Percentiles rank a stretch among this genome's conserved stretches.
Conservation (phyloP, 176 grass and related monocot species). For the Aegilops bicornis region DNA sequence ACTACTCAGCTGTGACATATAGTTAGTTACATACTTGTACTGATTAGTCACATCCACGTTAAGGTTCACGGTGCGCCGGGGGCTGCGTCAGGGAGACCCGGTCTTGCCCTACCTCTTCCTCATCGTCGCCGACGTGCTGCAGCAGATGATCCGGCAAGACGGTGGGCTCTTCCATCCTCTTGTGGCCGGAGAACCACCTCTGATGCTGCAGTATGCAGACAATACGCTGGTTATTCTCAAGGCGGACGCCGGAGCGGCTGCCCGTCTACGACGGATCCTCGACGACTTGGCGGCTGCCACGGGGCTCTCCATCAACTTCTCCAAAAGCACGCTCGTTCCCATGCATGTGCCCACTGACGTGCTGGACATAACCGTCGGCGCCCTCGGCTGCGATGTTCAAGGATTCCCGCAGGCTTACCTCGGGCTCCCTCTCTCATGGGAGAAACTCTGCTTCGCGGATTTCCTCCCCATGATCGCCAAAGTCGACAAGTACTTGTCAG, state of each 20-base stretch:
- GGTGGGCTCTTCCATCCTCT: not conserved
- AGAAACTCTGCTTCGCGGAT: no score
- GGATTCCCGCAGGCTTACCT: no score
- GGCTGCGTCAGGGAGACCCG: not conserved
- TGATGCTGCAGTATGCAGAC: not conserved
- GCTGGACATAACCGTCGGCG: no score
- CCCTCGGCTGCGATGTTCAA: no score
- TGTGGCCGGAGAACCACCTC: fast-evolving
- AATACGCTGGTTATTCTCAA: not conserved
- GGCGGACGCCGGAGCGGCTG: not conserved
- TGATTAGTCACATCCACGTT: no score
- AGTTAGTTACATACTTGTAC: no score
- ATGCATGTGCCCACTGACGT: no score
- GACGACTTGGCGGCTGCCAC: not conserved
- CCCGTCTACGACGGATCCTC: not conserved
- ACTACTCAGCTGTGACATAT: no score
- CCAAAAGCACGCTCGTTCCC: no score
- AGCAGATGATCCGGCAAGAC: not conserved
- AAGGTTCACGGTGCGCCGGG: not conserved
- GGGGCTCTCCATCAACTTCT: not conserved
- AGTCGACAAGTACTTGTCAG: no score
- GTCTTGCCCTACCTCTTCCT: not conserved
- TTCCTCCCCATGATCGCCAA: no score
- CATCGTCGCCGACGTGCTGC: not conserved
- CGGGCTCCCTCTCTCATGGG: no score